Evolutionary conservation across 1,139 yeast species (phyloP).

Genomic region (Petasospora rhodanensis): DNA sequence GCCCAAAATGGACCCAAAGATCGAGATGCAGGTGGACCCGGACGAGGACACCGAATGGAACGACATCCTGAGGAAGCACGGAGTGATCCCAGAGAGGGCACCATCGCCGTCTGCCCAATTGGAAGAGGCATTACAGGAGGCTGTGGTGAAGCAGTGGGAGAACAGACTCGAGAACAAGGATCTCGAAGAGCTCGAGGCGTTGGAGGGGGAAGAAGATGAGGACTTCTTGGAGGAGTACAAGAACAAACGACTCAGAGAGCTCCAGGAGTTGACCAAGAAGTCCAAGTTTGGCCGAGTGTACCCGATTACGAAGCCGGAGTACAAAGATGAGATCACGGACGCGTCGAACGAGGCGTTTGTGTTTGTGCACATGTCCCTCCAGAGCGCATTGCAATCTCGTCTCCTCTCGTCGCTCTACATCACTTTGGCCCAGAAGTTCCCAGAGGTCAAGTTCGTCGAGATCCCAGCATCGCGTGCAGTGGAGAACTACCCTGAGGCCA

Average conservation of each 20-base stretch:
- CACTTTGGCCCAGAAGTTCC: constrained; percentile 50
- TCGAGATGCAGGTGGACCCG: constrained; percentile 79
- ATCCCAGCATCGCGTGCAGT: constrained; percentile 86
- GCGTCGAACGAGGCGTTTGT: constrained; percentile 63
- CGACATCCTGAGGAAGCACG: constrained; percentile 84
- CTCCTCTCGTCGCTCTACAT: constrained; percentile 54
- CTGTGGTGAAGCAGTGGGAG: constrained; percentile 61
- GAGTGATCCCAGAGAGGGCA: constrained; percentile 87
- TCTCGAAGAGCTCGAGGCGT: constrained; percentile 72
- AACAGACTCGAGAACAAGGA: constrained; percentile 61
- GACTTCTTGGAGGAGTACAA: constrained; percentile 76
- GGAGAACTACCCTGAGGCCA: constrained; percentile 83
- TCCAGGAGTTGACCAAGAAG: constrained; percentile 53
- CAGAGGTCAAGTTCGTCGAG: constrained; percentile 88
- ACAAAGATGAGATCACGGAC: constrained; percentile 77
- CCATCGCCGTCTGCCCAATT: constrained; percentile 84
- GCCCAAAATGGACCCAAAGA: constrained; percentile 15
- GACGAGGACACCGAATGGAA: constrained; percentile 98
- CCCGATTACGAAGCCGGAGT: constrained; percentile 82
- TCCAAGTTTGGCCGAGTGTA: constrained; percentile 73
- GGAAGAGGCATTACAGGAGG: constrained; percentile 85
- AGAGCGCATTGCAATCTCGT: constrained; percentile 69
- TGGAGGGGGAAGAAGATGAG: constrained; percentile 74
- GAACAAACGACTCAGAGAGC: constrained; percentile 68
- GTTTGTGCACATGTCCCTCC: constrained; percentile 67